Percentiles rank a stretch among this genome's conserved stretches.
Conservation (phyloP, 2,329 filamentous ascomycete genomes). For the Hypoxylon sp. region DNA sequence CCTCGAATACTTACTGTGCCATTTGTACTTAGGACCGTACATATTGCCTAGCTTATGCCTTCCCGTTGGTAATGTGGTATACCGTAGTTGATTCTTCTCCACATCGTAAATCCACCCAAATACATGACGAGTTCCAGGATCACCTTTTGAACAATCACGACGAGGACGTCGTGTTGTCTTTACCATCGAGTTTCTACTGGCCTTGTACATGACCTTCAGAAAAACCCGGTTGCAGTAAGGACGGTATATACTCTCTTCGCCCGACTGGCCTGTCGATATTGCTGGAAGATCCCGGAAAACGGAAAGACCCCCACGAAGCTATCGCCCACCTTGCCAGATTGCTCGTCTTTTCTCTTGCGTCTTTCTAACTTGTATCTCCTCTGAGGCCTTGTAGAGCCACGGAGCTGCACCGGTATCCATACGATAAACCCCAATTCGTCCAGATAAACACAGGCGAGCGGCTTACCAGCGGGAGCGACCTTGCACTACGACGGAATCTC, state of each 20-base stretch:
- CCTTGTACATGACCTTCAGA: slow-evolving; percentile 27
- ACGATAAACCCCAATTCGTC: slow-evolving; percentile 35
- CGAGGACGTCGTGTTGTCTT: slow-evolving; percentile 42
- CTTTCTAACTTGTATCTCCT: slow-evolving; percentile 29
- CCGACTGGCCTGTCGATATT: slow-evolving; percentile 39
- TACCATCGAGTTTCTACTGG: slow-evolving; percentile 31
- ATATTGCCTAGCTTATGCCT: slow-evolving; percentile 46
- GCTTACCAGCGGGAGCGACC: slow-evolving; percentile 25
- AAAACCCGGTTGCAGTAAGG: slow-evolving; percentile 33
- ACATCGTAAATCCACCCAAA: slow-evolving; percentile 48
- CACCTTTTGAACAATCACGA: slow-evolving; percentile 41
- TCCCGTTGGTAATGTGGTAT: slow-evolving; percentile 46
- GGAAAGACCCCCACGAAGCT: slow-evolving; percentile 45
- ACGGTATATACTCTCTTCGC: slow-evolving; percentile 30
- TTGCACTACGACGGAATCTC: slow-evolving; percentile 32
- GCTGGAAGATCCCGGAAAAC: slow-evolving; percentile 37
- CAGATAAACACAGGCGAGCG: slow-evolving; percentile 19
- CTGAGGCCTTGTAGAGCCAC: slow-evolving; percentile 27
- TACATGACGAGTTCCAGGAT: slow-evolving; percentile 45
- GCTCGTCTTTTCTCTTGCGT: slow-evolving; percentile 32
- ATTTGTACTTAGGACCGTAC: slow-evolving; percentile 42
- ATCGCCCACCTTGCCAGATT: slow-evolving; percentile 37
- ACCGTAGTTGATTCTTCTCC: slow-evolving; percentile 48
- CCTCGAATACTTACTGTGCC: slow-evolving; percentile 45
- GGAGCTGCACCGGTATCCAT: slow-evolving; percentile 22